Conservation (phyloP, 1,284 basidiomycete species). For the Sporisorium sorghi region DNA sequence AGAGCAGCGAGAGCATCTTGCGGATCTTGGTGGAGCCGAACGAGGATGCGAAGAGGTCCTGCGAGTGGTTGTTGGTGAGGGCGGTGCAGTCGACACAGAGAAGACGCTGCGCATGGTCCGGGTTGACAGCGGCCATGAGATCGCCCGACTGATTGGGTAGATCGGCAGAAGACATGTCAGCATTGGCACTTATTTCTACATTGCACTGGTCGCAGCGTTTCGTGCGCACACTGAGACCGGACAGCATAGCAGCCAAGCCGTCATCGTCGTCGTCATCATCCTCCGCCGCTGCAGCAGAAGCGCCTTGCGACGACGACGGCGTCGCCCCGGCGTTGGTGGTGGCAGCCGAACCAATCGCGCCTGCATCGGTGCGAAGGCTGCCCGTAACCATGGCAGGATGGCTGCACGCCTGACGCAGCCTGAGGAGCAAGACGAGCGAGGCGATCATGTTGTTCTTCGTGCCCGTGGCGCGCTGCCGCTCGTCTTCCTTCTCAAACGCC, state of each 20-base stretch:
- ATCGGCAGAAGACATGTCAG: background rate
- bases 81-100: constrained; percentile 58
- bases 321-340: background rate
- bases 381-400: constrained; percentile 58
- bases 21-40: constrained; percentile 79
- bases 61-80: constrained; percentile 30
- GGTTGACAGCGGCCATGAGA: constrained; percentile 34
- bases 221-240: constrained; percentile 73
- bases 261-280: constrained; percentile 70
- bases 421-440: constrained; percentile 84
- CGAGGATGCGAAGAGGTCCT: constrained; percentile 71
- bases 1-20: constrained; percentile 81
- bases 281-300: background rate
- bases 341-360: constrained; percentile 29
- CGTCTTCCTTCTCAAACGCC: constrained; percentile 72
- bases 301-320: background rate
- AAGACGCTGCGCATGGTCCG: constrained; percentile 11
- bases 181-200: constrained; percentile 20
- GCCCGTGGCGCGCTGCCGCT: constrained; percentile 70
- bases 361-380: constrained; percentile 38
- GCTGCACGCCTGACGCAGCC: constrained; percentile 80
- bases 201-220: constrained; percentile 67
- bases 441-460: constrained; percentile 80
- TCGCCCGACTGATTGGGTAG: constrained; percentile 15
- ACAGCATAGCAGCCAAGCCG: constrained; percentile 81